phyloP scores from a whole-genome alignment of 306 rosid species.

The Acacia crassicarpa region DNA sequence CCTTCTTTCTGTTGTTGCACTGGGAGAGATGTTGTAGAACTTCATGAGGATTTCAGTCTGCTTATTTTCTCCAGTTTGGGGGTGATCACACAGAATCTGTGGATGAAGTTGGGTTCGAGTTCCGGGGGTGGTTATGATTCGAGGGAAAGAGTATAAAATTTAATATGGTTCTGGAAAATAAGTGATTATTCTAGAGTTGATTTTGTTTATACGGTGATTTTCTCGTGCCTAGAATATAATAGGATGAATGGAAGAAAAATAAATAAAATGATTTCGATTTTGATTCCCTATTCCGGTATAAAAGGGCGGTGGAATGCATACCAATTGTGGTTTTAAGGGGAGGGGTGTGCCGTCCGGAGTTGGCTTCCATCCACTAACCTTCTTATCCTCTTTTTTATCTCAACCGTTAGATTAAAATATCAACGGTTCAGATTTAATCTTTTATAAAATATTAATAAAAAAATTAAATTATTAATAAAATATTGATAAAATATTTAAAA shows the following conservation, averaged over 20 bases:
- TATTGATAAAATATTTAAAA: no score
- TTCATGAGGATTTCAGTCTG: not conserved
- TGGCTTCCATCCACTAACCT: no score
- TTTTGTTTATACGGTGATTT: not conserved
- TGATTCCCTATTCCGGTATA: no score
- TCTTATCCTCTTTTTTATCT: no score
- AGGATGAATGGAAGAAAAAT: not conserved
- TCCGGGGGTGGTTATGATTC: not conserved
- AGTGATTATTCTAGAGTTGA: not conserved
- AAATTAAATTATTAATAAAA: no score
- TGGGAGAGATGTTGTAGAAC: not conserved
- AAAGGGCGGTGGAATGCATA: no score
- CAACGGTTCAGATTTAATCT: no score
- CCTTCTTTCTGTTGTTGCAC: not conserved
- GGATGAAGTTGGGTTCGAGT: not conserved
- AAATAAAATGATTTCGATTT: not conserved
- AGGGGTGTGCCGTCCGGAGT: no score
- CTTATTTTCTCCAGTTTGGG: not conserved
- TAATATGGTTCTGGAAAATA: not conserved
- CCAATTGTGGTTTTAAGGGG: no score
- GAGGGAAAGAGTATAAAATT: not conserved
- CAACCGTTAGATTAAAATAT: no score
- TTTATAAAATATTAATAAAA: no score
- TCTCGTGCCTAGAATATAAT: not conserved
- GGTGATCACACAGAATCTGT: not conserved